phyloP scores from a whole-genome alignment of 2,329 filamentous ascomycete genomes.

The Chaetomiaceae sp. region DNA sequence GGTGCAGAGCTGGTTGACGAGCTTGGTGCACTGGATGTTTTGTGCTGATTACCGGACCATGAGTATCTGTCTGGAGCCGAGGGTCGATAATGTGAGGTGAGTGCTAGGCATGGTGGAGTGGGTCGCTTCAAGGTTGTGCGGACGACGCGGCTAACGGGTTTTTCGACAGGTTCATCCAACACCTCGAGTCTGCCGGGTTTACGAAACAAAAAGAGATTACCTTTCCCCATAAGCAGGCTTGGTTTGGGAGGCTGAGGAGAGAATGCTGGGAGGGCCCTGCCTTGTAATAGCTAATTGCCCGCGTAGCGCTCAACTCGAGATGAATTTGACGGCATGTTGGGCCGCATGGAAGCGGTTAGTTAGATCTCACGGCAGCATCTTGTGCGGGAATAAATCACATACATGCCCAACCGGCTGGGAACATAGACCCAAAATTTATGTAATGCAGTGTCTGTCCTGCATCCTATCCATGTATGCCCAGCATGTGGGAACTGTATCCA shows the following conservation, averaged over 20 bases:
- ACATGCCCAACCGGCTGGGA: too few relatives aligned
- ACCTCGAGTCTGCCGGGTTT: constrained; percentile 72
- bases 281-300: constrained; percentile 36
- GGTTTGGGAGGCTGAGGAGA: constrained; percentile 73
- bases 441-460: too few relatives aligned
- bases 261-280: constrained; percentile 74
- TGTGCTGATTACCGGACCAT: constrained; percentile 75
- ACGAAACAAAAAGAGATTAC: constrained; percentile 80
- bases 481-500: too few relatives aligned
- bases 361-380: too few relatives aligned
- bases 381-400: too few relatives aligned
- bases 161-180: constrained; percentile 58
- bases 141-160: background rate
- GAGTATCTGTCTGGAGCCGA: constrained; percentile 79
- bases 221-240: constrained; percentile 90
- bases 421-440: too few relatives aligned
- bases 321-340: too few relatives aligned
- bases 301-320: background rate
- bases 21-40: constrained; percentile 82
- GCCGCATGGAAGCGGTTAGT: too few relatives aligned
- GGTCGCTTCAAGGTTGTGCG: too few relatives aligned
- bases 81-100: constrained; percentile 86
- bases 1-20: constrained; percentile 78
- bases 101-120: too few relatives aligned
- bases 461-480: too few relatives aligned